phyloP scores from a whole-genome alignment of 441 rosid genomes.

The Jatropha multifida region DNA sequence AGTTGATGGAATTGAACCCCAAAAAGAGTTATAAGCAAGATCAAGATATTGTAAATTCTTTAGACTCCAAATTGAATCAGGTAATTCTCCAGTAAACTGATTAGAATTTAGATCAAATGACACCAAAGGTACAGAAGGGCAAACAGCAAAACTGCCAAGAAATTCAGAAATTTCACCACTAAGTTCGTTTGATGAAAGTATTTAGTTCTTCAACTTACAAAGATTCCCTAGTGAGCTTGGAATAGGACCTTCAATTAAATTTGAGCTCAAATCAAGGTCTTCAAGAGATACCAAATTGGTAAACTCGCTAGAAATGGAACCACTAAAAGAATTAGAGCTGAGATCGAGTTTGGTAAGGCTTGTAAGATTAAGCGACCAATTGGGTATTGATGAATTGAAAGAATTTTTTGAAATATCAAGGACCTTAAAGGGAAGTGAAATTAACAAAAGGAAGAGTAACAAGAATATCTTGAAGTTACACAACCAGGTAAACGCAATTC shows the following conservation, averaged over 20 bases:
- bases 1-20: constrained; percentile 33
- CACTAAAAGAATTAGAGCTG: constrained; percentile 11
- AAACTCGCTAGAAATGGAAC: constrained; percentile 2
- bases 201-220: constrained; percentile 17
- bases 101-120: constrained; percentile 25
- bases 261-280: constrained; percentile 12
- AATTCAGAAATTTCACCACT: constrained; percentile 23
- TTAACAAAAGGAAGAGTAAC: constrained; percentile 13
- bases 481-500: constrained; percentile 15
- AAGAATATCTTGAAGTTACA: constrained; percentile 6
- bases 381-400: constrained; percentile 17
- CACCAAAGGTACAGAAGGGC: constrained; percentile 20
- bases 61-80: constrained; percentile 22
- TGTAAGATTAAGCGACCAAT: constrained; percentile 15
- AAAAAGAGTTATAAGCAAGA: constrained; percentile 22
- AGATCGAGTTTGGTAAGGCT: constrained; percentile 20
- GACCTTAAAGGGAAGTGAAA: constrained; percentile 13
- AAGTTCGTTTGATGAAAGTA: constrained; percentile 18
- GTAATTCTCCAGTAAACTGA: constrained; percentile 21
- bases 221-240: constrained; percentile 9
- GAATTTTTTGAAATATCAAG: constrained; percentile 21
- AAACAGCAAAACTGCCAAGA: constrained; percentile 20
- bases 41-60: constrained; percentile 24
- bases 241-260: constrained; percentile 10
- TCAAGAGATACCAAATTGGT: constrained; percentile 7